Evolutionary conservation across 1,284 basidiomycete species (phyloP), one percentile per base, ranked within the genome.

Genomic region (Ceratobasidium sp.): DNA sequence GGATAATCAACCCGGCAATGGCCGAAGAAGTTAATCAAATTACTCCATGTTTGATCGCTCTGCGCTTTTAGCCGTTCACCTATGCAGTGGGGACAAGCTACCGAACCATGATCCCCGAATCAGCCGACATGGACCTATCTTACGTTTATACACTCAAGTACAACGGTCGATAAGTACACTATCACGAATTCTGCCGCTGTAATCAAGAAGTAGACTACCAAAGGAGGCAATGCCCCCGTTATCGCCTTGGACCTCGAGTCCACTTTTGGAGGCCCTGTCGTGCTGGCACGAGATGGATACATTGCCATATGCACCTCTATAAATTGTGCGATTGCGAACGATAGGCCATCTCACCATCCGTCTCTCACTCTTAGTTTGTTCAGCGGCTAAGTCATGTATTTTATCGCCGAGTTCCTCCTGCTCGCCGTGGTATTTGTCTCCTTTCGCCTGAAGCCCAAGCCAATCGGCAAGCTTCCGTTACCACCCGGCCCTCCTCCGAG

Each of bases 401-500:
- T 65, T 12, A 17, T 65, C 42, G 62, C 42, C 13, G 42, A 48
- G n/a, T 9, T 15, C 12, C 7, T 65, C 23, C 26, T 65, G 28
- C 23, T 48, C 9, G 44, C 42, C 13, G 62, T 46, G 42, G 23
- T 28, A n/a, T 44, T 65, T 26, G 23, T 46, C 42, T 23, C 15
- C n/a, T 13, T 65, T 3, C 48, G 17, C 44, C 48, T 65, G 44
- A 23, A 48, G n/a, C n/a, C 62, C 44, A 65, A 48, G 48, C 4
- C 7, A 12, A 28, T 10, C 23, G 42, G 33, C 26, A 56, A 40
- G 9, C 17, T 26, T 7, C 61, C 46, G 20, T 13, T 74, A 28
- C 71, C 71, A 50, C 71, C 71, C 12, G 71, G 71, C 2, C 71
- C 71, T 26, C 28, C 71, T 20, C 48, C 59, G 15, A 52, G n/a